These are phyloP conservation scores for Quillaja saponaria DNA, from an alignment of 306 rosid genomes.

Conservation along the genomic window DNA sequence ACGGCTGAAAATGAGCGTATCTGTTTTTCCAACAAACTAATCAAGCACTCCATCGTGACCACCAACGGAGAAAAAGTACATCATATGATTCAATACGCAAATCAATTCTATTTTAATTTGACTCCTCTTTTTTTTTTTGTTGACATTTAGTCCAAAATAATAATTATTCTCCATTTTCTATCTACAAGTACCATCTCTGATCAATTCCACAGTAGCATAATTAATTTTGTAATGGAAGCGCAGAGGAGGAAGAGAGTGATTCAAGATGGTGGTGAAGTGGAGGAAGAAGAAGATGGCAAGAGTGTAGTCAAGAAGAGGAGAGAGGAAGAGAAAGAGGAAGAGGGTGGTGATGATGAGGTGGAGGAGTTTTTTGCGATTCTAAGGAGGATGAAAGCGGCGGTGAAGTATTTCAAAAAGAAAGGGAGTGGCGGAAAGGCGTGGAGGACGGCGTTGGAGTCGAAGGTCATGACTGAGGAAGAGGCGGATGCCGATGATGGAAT, in stretches of 20 bases:
- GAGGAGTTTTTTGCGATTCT: conserved; percentile 76
- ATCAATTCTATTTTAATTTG: no score
- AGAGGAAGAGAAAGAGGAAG: conserved; percentile 13
- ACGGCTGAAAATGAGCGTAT: no score
- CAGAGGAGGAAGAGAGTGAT: conserved; percentile 36
- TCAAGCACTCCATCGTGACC: no score
- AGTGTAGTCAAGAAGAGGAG: conserved; percentile 18
- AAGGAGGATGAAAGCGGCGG: conserved; percentile 68
- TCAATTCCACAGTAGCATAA: no score
- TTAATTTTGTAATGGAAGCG: conserved; percentile 43
- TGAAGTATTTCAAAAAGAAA: conserved; percentile 56
- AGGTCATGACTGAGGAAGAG: conserved; percentile 4
- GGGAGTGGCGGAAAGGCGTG: conserved; percentile 29
- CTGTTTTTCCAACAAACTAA: no score
- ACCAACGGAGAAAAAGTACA: no score
- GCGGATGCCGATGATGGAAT: not conserved
- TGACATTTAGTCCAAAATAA: no score
- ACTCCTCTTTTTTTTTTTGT: no score
- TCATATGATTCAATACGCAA: no score
- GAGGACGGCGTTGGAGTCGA: conserved; percentile 37
- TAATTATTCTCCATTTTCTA: no score
- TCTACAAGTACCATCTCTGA: no score
- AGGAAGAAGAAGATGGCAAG: conserved; percentile 26
- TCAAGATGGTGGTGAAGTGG: no score
- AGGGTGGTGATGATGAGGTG: conserved; percentile 39